Evolutionary conservation across 148 eudicot species (phyloP).

Genomic region (Cornus suecica): DNA sequence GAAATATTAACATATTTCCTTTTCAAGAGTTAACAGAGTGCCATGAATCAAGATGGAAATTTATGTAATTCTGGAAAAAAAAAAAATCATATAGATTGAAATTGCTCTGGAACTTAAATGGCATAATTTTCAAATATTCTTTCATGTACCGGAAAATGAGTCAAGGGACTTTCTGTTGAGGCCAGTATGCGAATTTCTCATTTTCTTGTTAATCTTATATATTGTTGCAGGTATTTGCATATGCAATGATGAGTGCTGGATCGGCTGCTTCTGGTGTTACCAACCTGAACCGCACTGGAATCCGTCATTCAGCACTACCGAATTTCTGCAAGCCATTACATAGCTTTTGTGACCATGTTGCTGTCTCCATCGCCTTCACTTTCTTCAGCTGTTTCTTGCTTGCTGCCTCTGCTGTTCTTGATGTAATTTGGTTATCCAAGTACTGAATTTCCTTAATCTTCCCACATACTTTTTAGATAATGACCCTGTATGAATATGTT

Average conservation of each 20-base stretch:
- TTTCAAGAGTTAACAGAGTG: too few relatives aligned
- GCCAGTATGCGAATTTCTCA: too few relatives aligned
- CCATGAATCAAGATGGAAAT: too few relatives aligned
- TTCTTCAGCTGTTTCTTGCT: conserved; percentile 75
- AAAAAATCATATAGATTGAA: too few relatives aligned
- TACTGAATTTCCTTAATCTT: conserved; percentile 19
- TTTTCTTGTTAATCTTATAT: not conserved
- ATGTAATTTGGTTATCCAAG: conserved; percentile 64
- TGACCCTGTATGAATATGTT: not conserved
- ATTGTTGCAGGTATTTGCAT: conserved; percentile 61
- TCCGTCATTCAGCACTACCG: conserved; percentile 77
- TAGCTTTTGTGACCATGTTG: conserved; percentile 66
- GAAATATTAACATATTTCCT: too few relatives aligned
- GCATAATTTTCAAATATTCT: too few relatives aligned
- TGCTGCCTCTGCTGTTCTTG: conserved; percentile 59
- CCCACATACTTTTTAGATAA: not conserved
- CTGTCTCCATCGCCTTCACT: conserved; percentile 73
- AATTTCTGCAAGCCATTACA: conserved; percentile 89
- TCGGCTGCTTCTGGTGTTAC: conserved; percentile 93
- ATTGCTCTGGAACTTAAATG: too few relatives aligned
- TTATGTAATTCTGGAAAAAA: too few relatives aligned
- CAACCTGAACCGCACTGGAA: conserved; percentile 79
- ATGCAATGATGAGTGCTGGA: conserved; percentile 81
- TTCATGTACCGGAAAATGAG: too few relatives aligned
- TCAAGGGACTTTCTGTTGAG: too few relatives aligned